Evolutionary conservation across 2,329 filamentous ascomycete species (phyloP).

Genomic region (Neofusicoccum cordaticola): DNA sequence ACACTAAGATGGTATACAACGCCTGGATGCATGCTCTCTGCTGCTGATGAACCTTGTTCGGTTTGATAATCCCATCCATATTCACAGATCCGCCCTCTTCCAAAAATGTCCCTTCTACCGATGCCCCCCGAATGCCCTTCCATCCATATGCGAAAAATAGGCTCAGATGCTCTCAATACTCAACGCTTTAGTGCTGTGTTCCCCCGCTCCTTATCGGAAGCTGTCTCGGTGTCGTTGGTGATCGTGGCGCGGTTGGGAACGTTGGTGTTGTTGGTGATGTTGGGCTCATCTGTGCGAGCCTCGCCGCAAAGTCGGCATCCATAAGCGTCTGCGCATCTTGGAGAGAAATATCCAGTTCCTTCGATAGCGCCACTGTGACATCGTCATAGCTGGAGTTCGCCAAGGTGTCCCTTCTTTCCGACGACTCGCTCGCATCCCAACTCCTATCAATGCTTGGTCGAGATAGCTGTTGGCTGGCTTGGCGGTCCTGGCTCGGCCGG

Average conservation of each 20-base stretch:
- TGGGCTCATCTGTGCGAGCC: conserved; percentile 15
- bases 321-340: conserved; percentile 13
- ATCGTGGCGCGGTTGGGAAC: neutral
- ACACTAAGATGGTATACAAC: conserved; percentile 16
- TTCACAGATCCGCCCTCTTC: neutral
- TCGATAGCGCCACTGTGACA: neutral
- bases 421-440: neutral
- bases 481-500: neutral
- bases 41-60: neutral
- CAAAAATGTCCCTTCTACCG: neutral
- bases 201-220: neutral
- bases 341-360: conserved; percentile 6
- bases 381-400: neutral
- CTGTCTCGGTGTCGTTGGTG: conserved; percentile 4
- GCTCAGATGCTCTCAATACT: neutral
- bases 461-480: neutral
- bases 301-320: conserved; percentile 5
- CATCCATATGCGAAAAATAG: neutral
- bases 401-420: neutral
- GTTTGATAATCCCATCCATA: neutral
- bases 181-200: neutral
- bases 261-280: neutral
- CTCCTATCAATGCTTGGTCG: neutral
- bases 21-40: conserved; percentile 13
- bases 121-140: neutral